Conservation (phyloP, 2,329 filamentous ascomycete species). For the Balansia obtecta region DNA sequence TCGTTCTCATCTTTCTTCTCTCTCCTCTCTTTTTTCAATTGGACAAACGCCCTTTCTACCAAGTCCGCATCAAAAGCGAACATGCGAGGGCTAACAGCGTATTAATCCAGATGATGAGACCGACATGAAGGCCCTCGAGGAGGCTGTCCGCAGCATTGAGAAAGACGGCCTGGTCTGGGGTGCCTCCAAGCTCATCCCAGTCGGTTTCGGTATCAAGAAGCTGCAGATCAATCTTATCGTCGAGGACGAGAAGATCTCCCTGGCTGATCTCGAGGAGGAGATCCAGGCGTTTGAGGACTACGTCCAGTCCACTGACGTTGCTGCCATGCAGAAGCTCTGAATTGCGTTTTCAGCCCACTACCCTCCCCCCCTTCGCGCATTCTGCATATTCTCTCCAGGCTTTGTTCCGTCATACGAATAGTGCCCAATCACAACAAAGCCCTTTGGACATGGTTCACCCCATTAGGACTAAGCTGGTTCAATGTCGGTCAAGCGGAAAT, state of each 20-base stretch:
- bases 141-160: conserved; percentile 68
- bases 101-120: conserved; percentile 68
- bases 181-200: conserved; percentile 73
- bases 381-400: background rate
- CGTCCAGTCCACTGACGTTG: conserved; percentile 88
- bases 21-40: too few relatives aligned
- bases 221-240: conserved; percentile 97
- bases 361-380: background rate
- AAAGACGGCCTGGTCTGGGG: conserved; percentile 96
- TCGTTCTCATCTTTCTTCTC: background rate
- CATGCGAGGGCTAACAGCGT: background rate
- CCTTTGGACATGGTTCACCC: too few relatives aligned
- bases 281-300: conserved; percentile 81
- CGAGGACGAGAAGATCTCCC: conserved; percentile 91
- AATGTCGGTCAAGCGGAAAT: too few relatives aligned
- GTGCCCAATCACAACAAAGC: too few relatives aligned
- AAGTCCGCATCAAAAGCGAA: too few relatives aligned
- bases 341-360: conserved; percentile 2
- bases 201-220: conserved; percentile 98
- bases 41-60: too few relatives aligned
- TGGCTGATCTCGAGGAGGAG: conserved; percentile 75
- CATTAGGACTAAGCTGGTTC: too few relatives aligned
- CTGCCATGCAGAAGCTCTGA: conserved; percentile 90
- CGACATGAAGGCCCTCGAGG: conserved; percentile 73
- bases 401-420: too few relatives aligned